phyloP scores from a whole-genome alignment of 495 filamentous ascomycete species.

The Penicillium goetzii region DNA sequence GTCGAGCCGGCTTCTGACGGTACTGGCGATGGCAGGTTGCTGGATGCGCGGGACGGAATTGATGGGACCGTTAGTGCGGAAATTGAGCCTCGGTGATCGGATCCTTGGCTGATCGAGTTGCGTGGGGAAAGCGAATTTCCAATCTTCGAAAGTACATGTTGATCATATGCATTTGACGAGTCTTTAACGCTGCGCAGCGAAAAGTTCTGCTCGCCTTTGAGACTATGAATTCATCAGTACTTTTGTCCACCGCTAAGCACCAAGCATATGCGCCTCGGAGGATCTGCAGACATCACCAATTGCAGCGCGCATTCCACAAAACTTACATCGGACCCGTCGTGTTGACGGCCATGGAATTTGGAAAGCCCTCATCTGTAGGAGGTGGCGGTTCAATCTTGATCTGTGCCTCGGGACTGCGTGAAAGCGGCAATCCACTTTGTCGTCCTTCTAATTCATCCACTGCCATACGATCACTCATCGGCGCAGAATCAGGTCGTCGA shows the following conservation, averaged over 20 bases:
- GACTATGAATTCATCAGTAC: conserved; percentile 43
- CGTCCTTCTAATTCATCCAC: conserved; percentile 45
- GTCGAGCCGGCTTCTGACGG: conserved; percentile 45
- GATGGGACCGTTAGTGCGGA: conserved; percentile 52
- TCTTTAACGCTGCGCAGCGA: conserved; percentile 60
- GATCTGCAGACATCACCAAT: background rate
- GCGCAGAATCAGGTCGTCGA: conserved; percentile 37
- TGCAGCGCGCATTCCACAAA: background rate
- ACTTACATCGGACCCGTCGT: conserved; percentile 53
- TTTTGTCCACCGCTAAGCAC: background rate
- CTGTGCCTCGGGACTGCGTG: conserved; percentile 43
- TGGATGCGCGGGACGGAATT: conserved; percentile 41
- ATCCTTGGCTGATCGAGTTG: conserved; percentile 55
- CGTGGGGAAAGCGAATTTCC: conserved; percentile 65
- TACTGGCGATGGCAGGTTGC: conserved; percentile 51
- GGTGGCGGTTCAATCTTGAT: conserved; percentile 54
- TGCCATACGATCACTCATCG: conserved; percentile 44
- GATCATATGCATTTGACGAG: conserved; percentile 75
- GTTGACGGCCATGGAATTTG: conserved; percentile 45
- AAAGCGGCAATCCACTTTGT: conserved; percentile 34
- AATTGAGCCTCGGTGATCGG: conserved; percentile 55
- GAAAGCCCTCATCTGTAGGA: conserved; percentile 49
- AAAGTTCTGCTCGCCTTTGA: conserved; percentile 62
- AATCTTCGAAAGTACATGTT: conserved; percentile 76
- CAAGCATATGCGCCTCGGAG: background rate